Base-by-base conservation (phyloP, 2,329 filamentous ascomycete genomes). In the Claviceps sp. region DNA sequence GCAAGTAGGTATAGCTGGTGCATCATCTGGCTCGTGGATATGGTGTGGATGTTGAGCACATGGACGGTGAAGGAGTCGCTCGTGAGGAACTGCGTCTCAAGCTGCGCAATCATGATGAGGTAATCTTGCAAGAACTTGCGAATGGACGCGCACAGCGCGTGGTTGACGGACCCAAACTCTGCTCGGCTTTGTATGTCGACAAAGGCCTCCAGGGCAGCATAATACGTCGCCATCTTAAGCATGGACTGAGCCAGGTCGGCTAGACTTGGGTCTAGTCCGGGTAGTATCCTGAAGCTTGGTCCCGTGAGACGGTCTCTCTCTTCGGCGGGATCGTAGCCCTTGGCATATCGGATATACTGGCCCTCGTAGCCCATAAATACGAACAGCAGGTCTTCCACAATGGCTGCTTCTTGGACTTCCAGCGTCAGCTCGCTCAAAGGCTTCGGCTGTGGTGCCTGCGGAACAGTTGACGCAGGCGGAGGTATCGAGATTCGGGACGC, bases 281-380 rank as follows among this genome's bases (percentile, higher is more conserved):
- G 78, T 6, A 87, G 72, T 55, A 96, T 82, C 56, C 82, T 82
- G 69, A 89, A 97, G 9, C 75, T 72, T 1, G 93, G 93, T 0
- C 93, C 93, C 5, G 84, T 78, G 48, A 98, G 73, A 14, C 90
- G 82, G 62, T 94, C 88, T 61, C 91, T 88, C 70, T 98, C 93
- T 50, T 88, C 82, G 3, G 77, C 72, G 0, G 90, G 88, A 59
- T 95, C 84, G 65, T 95, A 97, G 8, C 79, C 78, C 58, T 88
- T 85, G 54, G 78, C 79, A 64, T 88, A 97, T 52, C 88, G 86
- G 55, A 98, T 86, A 64, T 97, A 97, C 66, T 95, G 89, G n/a
- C 93, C 93, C 68, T 98, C 93, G 57, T 89, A 95, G 24, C 93
- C 93, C 90, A 98, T 96, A 61, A 97, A 94, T 5, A 95, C 89